Evolutionary conservation across 805 yeast genomes (phyloP).

Genomic region (Saturnispora quitensis): DNA sequence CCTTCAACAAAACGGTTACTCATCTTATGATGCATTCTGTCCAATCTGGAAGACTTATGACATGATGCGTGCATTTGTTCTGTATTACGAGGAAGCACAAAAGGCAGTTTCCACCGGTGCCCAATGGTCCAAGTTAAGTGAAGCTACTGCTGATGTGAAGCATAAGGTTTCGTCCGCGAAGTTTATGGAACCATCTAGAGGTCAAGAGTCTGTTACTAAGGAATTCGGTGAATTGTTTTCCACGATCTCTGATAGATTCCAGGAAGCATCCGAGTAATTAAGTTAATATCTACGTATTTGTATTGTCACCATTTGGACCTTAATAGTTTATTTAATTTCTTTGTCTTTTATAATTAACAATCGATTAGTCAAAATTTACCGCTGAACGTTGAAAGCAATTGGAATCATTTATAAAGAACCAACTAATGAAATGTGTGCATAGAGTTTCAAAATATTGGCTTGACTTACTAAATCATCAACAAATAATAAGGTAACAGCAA

Average conservation of each 20-base stretch:
- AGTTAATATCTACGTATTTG: not conserved
- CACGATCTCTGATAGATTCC: slow-evolving; percentile 80
- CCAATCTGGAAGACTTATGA: slow-evolving; percentile 98
- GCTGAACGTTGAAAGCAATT: too few relatives aligned
- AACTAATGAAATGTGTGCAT: too few relatives aligned
- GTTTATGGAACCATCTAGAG: slow-evolving; percentile 91
- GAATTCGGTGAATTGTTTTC: slow-evolving; percentile 72
- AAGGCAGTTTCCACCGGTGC: slow-evolving; percentile 93
- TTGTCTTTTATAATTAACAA: not conserved
- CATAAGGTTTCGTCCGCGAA: slow-evolving; percentile 91
- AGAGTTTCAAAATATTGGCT: too few relatives aligned
- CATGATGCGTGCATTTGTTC: slow-evolving; percentile 93
- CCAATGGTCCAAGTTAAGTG: slow-evolving; percentile 86
- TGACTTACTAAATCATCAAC: too few relatives aligned
- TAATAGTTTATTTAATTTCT: not conserved
- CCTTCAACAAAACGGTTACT: slow-evolving; percentile 98
- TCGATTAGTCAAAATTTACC: not conserved
- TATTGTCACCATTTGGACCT: not conserved
- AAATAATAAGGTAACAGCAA: too few relatives aligned
- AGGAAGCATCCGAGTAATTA: slow-evolving; percentile 85
- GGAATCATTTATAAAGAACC: too few relatives aligned
- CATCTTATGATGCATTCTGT: slow-evolving; percentile 96
- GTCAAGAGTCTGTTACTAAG: slow-evolving; percentile 65
- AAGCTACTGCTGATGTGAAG: slow-evolving; percentile 82
- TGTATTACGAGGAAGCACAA: slow-evolving; percentile 95